These are phyloP conservation scores for Poronia punctata DNA, from an alignment of 495 filamentous ascomycete species.

Conservation along the genomic window DNA sequence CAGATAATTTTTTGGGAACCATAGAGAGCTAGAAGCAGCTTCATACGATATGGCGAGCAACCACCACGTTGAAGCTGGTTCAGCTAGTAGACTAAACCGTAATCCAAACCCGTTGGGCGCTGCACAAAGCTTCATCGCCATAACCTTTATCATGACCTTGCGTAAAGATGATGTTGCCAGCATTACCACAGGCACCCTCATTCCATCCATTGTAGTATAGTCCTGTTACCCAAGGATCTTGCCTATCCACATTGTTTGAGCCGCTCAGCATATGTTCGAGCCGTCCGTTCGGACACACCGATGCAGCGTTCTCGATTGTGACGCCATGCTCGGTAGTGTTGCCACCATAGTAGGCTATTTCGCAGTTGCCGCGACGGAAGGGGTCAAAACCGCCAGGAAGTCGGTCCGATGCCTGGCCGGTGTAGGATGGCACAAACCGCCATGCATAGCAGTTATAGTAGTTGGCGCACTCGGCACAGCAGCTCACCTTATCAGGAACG, in stretches of 20 bases:
- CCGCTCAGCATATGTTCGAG: conserved; percentile 11
- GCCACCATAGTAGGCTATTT: conserved; percentile 21
- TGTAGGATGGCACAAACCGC: conserved; percentile 21
- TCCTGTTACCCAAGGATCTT: conserved; percentile 12
- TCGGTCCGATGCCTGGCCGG: conserved; percentile 10
- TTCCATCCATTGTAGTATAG: conserved; percentile 27
- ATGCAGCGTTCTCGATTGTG: background rate
- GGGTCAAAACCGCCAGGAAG: conserved; percentile 24
- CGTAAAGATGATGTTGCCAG: conserved; percentile 12
- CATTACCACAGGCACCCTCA: conserved; percentile 19
- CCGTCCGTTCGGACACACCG: conserved; percentile 21
- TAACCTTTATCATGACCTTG: conserved; percentile 10
- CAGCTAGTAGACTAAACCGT: no score
- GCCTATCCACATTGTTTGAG: background rate
- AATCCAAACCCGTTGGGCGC: no score
- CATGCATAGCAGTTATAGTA: conserved; percentile 27
- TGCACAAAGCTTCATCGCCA: conserved; percentile 6
- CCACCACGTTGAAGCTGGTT: no score
- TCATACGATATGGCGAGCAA: no score
- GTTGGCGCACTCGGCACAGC: conserved; percentile 21
- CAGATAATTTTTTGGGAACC: no score
- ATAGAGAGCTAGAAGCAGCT: no score
- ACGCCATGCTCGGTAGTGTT: background rate
- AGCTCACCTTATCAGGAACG: conserved; percentile 23
- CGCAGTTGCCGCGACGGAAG: conserved; percentile 21